A percentile compares a stretch with the other conserved stretches of the same genome.
phyloP scores from a whole-genome alignment of 768 basidiomycete genomes.

The Coprinopsis cinerea region DNA sequence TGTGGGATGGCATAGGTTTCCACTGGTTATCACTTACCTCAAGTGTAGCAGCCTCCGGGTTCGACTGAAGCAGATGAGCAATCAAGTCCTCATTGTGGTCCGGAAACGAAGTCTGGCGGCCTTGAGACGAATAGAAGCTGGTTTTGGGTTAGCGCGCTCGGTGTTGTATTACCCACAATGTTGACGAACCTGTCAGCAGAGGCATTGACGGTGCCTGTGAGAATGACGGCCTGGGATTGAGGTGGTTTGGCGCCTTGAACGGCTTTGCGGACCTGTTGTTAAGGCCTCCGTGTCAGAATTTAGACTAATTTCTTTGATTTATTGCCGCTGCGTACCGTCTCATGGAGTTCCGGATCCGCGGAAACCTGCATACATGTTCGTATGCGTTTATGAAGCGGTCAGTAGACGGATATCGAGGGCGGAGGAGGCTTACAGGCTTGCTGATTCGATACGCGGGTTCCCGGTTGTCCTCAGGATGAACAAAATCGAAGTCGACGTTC shows the following conservation, averaged over 20 bases:
- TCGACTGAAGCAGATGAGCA: slow-evolving; percentile 42
- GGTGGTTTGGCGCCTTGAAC: slow-evolving; percentile 40
- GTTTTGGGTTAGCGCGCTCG: background rate
- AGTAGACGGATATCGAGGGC: slow-evolving; percentile 8
- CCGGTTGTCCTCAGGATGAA: slow-evolving; percentile 31
- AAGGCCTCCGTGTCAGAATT: slow-evolving; percentile 10
- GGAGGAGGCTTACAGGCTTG: slow-evolving; percentile 44
- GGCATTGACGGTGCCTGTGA: slow-evolving; percentile 57
- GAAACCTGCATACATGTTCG: too few species aligned
- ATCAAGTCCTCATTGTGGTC: slow-evolving; percentile 68
- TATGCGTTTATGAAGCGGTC: background rate
- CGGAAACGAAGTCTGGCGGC: slow-evolving; percentile 73
- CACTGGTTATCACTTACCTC: too few species aligned
- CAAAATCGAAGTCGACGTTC: slow-evolving; percentile 76
- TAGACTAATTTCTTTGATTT: background rate
- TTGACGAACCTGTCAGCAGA: slow-evolving; percentile 68
- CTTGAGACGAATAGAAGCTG: slow-evolving; percentile 86
- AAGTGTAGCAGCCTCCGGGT: slow-evolving; percentile 54
- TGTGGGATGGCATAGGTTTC: slow-evolving; percentile 5
- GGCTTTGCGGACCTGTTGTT: slow-evolving; percentile 39
- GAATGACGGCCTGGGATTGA: slow-evolving; percentile 29
- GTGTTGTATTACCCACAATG: background rate
- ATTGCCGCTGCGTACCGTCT: slow-evolving; percentile 33
- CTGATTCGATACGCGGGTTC: slow-evolving; percentile 61
- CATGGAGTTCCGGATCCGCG: slow-evolving; percentile 52